Evolutionary conservation across 2,329 filamentous ascomycete species (phyloP), one percentile per base, ranked within the genome.

Genomic region (Pseudocercospora eumusae): DNA sequence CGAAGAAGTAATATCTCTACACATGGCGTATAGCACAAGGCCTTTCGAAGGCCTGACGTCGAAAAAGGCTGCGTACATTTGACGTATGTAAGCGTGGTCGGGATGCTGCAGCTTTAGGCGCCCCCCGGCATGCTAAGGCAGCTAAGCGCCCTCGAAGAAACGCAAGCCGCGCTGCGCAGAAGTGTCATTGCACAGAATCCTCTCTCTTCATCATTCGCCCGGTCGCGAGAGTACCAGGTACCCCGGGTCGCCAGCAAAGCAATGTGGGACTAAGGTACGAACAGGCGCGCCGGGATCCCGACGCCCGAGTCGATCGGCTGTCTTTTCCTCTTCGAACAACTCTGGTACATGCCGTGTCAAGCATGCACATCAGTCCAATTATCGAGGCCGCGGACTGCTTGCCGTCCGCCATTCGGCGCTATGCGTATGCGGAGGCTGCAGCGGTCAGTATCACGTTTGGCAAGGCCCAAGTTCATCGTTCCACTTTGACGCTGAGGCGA

Each of bases 51-150:
- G 20, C 6, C 44, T 47, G 44, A 47, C 20, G 44, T 47, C 6
- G 23, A 25, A 47, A 47, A 47, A 47, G 44, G 44, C 44, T 47
- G 44, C 44, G 2, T 47, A 25, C 44, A 47, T 47, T 47, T 40
- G 36, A 40, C 36, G 36, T 40, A 40, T 40, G 36, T 40, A n/a
- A 4, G 36, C 36, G 7, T n/a, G n/a, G 7, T 40, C 36, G 36
- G 36, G 36, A 40, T 40, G 36, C 15, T 40, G 36, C 36, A 40
- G 36, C 15, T 40, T 4, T 40, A 18, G 36, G 36, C 36, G 36
- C 36, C 36, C 13, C 1, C 15, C 36, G 36, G 15, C 15, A n/a
- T 40, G 6, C 36, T 18, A n/a, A n/a, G n/a, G n/a, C n/a, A n/a
- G n/a, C n/a, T n/a, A 40, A 40, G 36, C 36, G 36, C 36, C n/a